Evolutionary conservation across 495 filamentous ascomycete genomes (phyloP).

Genomic region (Trichoderma erinaceum): DNA sequence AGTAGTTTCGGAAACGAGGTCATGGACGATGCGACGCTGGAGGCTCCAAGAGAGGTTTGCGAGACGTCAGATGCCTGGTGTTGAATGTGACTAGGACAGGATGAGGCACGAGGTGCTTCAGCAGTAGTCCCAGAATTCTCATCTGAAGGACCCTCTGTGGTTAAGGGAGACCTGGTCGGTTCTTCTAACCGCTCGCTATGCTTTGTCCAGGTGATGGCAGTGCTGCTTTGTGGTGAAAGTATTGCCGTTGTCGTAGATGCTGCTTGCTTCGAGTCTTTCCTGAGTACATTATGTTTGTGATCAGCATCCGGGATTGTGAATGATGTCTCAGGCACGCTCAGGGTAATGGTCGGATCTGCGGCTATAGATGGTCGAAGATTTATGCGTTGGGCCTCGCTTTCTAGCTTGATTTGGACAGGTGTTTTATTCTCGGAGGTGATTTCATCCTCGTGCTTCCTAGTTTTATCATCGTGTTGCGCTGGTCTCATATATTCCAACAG

Average conservation of each 20-base stretch:
- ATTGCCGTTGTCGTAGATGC: background rate
- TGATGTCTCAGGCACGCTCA: background rate
- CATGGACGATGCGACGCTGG: background rate
- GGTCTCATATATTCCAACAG: background rate
- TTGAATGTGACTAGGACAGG: background rate
- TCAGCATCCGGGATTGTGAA: background rate
- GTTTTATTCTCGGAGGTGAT: background rate
- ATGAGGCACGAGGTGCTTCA: background rate
- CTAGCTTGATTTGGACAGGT: background rate
- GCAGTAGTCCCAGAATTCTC: background rate
- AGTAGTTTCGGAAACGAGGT: constrained; percentile 11
- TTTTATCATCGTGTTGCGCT: background rate
- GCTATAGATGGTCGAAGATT: background rate
- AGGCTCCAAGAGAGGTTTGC: background rate
- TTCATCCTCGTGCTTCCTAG: background rate
- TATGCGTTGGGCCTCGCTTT: background rate
- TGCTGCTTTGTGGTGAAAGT: background rate
- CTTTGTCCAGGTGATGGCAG: background rate
- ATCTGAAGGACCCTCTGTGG: background rate
- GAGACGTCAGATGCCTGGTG: background rate
- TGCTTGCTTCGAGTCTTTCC: background rate
- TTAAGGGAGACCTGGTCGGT: background rate
- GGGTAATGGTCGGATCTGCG: background rate
- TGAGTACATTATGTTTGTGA: background rate
- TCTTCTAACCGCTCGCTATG: background rate